Evolutionary conservation across 1,284 basidiomycete species (phyloP), one percentile per base, ranked within the genome.

Genomic region (Boletus semigastroideus): DNA sequence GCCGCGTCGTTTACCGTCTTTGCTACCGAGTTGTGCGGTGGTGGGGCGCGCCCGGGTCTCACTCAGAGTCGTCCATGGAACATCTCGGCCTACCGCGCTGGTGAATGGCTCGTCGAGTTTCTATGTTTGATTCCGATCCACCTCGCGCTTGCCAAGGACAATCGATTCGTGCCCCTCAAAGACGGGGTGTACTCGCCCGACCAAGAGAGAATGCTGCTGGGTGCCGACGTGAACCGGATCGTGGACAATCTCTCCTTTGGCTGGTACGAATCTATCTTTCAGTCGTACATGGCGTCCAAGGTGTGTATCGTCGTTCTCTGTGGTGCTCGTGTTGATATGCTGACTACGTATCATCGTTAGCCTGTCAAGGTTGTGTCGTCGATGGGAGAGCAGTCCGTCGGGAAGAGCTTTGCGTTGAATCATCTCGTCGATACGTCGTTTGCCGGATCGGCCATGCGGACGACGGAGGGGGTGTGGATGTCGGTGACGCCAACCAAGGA

Each of bases 381-480:
- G 0, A 83, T 85, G 83, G 83, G 82, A 66, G 82, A 84, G 59
- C 83, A 84, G 59, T 83, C 80, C 0, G 83, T 85, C 0, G 83
- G 83, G 0, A 85, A 85, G 58, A 81, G 78, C 49, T 85, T 78
- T 54, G 71, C 79, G 0, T 63, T 84, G 12, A 86, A 86, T 42
- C 84, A 86, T 59, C 70, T 86, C 20, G 77, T 74, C 0, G 83
- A 85, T 56, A 82, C 83, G 0, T 84, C 83, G 0, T 86, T 86
- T 56, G 80, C 83, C 27, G 84, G 83, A 1, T 82, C 78, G 5
- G 84, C 83, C 0, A 84, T 86, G 81, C 69, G 83, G 20, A 85
- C 82, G 1, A 86, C 58, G 57, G 84, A 86, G 68, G 83, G 83
- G 1, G 80, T 84, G 2, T 85, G 84, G 84, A 79, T 86, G 76